These are phyloP conservation scores for Sugiyamaella valdiviana DNA, from an alignment of 805 yeast species.

Conservation along the genomic window DNA sequence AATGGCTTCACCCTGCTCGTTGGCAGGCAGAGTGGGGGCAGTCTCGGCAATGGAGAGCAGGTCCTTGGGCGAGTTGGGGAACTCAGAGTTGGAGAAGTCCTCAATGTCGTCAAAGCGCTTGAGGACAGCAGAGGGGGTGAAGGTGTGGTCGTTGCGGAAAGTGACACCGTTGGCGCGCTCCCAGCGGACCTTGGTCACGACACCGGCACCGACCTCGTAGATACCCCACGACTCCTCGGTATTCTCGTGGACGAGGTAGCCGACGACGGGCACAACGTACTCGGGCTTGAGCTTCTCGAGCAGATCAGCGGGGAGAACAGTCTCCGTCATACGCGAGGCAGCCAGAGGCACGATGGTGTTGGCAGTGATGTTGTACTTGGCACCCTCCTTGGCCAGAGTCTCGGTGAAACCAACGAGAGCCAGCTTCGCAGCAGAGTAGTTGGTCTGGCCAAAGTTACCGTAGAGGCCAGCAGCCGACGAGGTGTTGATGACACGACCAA, in stretches of 20 bases:
- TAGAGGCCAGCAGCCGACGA: slow-evolving; percentile 95
- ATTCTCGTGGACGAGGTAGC: slow-evolving; percentile 66
- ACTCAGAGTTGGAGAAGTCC: slow-evolving; percentile 55
- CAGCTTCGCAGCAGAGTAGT: slow-evolving; percentile 88
- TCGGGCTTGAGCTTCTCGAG: slow-evolving; percentile 78
- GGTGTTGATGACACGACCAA: slow-evolving; percentile 88
- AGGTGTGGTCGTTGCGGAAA: slow-evolving; percentile 68
- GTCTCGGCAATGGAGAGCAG: slow-evolving; percentile 54
- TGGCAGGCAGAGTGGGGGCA: slow-evolving; percentile 46
- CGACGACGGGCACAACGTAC: slow-evolving; percentile 85
- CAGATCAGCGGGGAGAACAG: slow-evolving; percentile 76
- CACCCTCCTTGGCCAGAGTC: slow-evolving; percentile 93
- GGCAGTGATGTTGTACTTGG: slow-evolving; percentile 69
- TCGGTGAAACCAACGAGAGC: slow-evolving; percentile 89
- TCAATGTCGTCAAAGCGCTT: slow-evolving; percentile 56
- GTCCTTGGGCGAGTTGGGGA: slow-evolving; percentile 71
- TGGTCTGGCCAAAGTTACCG: slow-evolving; percentile 96
- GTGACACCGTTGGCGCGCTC: slow-evolving; percentile 83
- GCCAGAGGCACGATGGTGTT: slow-evolving; percentile 94
- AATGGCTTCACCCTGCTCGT: slow-evolving; percentile 53
- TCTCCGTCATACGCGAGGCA: slow-evolving; percentile 93
- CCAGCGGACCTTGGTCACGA: slow-evolving; percentile 89
- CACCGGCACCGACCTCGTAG: slow-evolving; percentile 93
- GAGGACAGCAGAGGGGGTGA: slow-evolving; percentile 82
- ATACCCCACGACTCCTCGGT: slow-evolving; percentile 63